Evolutionary conservation across 345 rosid species (phyloP).

Genomic region (Boechera stricta): DNA sequence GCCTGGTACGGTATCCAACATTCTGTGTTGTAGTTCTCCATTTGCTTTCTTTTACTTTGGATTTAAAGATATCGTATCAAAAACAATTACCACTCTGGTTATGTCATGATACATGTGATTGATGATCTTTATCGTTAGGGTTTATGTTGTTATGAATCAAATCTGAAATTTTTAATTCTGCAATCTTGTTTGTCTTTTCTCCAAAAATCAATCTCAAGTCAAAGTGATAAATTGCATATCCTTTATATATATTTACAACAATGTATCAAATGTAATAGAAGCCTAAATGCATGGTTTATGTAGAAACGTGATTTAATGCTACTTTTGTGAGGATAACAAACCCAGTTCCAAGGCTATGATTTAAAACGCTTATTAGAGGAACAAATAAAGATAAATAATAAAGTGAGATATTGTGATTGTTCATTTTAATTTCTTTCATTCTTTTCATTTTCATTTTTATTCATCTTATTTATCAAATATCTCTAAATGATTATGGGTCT

Average conservation of each 20-base stretch:
- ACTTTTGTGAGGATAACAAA: neutral
- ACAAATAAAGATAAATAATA: too few species aligned
- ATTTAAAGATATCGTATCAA: conserved; percentile 7
- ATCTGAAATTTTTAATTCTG: neutral
- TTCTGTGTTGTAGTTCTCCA: conserved; percentile 23
- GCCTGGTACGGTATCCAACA: neutral
- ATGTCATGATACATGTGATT: conserved; percentile 21
- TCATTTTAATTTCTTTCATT: too few species aligned
- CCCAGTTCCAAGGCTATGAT: too few species aligned
- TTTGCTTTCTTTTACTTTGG: conserved; percentile 4
- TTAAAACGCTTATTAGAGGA: too few species aligned
- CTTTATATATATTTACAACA: too few species aligned
- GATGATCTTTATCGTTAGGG: conserved; percentile 4
- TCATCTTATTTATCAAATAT: neutral
- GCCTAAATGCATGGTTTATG: neutral
- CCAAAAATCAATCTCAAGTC: neutral
- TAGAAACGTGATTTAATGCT: neutral
- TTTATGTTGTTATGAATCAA: neutral
- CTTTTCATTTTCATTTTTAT: neutral
- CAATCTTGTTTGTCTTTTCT: neutral
- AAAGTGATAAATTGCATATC: too few species aligned
- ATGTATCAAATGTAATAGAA: too few species aligned
- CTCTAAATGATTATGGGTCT: neutral
- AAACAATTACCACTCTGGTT: conserved; percentile 1
- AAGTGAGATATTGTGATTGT: too few species aligned